phyloP scores from a whole-genome alignment of 2,329 filamentous ascomycete species.

The Arthroderma sp. region DNA sequence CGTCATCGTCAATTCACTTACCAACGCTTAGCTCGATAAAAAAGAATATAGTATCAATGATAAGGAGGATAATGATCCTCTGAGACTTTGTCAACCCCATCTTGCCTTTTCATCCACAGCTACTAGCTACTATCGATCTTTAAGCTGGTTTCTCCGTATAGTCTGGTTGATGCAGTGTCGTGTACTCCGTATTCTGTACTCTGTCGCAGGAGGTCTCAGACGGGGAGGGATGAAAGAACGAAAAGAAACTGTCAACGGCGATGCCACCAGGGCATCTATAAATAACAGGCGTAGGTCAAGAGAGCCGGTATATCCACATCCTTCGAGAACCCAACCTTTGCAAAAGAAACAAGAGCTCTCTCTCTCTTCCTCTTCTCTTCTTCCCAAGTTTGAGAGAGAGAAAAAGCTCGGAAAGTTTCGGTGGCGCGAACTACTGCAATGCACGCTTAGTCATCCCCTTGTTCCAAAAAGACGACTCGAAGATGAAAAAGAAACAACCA shows the following conservation, averaged over 20 bases:
- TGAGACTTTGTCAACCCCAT: slow-evolving; percentile 90
- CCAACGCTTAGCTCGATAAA: slow-evolving; percentile 72
- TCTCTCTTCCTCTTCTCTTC: not conserved
- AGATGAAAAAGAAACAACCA: not conserved
- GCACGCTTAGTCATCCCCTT: not conserved
- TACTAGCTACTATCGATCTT: no score
- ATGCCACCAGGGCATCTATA: not conserved
- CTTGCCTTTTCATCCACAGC: slow-evolving; percentile 5
- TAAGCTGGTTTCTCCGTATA: no score
- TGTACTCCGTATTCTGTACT: not conserved
- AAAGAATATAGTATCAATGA: slow-evolving; percentile 82
- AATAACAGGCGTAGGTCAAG: not conserved
- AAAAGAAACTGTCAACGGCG: no score
- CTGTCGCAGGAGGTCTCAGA: not conserved
- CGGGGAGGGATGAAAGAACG: no score
- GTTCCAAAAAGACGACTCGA: not conserved
- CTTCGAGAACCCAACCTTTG: not conserved
- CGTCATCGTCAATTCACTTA: slow-evolving; percentile 19
- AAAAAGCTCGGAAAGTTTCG: not conserved
- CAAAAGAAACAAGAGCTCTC: not conserved
- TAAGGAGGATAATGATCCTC: slow-evolving; percentile 84
- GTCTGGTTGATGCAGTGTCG: no score
- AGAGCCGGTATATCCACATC: not conserved
- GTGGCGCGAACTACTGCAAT: not conserved
- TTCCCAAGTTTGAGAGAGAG: not conserved